phyloP scores from a whole-genome alignment of 495 filamentous ascomycete species.

The Aspergillus sparsus region DNA sequence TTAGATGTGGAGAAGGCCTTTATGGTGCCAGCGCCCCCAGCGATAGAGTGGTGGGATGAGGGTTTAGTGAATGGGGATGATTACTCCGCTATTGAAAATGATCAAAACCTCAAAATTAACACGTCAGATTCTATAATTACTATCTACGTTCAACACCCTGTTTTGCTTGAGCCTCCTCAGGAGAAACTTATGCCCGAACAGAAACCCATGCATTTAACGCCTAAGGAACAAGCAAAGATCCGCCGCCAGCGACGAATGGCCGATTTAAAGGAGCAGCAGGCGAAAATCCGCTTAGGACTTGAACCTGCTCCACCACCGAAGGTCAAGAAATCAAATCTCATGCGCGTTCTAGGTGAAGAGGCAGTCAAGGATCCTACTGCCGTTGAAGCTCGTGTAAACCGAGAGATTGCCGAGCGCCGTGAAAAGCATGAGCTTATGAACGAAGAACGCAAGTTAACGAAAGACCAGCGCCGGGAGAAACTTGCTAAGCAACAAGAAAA shows the following conservation, averaged over 20 bases:
- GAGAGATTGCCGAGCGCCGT: slow-evolving; percentile 83
- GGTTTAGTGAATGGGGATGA: slow-evolving; percentile 70
- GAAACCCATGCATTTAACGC: slow-evolving; percentile 91
- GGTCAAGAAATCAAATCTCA: slow-evolving; percentile 92
- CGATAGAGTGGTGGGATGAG: slow-evolving; percentile 98
- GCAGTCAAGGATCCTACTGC: slow-evolving; percentile 97
- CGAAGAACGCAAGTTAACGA: slow-evolving; percentile 85
- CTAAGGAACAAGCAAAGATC: slow-evolving; percentile 87
- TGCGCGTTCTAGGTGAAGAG: slow-evolving; percentile 96
- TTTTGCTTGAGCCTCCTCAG: slow-evolving; percentile 87
- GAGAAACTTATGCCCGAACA: slow-evolving; percentile 75
- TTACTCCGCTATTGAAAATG: slow-evolving; percentile 67
- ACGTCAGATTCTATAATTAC: slow-evolving; percentile 83
- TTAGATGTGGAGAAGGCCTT: slow-evolving; percentile 86
- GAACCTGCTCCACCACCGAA: slow-evolving; percentile 88
- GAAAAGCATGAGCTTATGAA: slow-evolving; percentile 75
- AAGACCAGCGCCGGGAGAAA: slow-evolving; percentile 88
- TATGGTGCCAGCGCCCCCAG: slow-evolving; percentile 76
- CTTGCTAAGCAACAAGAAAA: slow-evolving; percentile 78
- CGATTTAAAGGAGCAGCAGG: slow-evolving; percentile 91
- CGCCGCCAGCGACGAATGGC: slow-evolving; percentile 88
- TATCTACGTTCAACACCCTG: slow-evolving; percentile 86
- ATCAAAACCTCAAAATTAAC: slow-evolving; percentile 70
- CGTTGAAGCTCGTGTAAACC: slow-evolving; percentile 89
- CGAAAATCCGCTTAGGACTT: slow-evolving; percentile 89